Percentiles rank a stretch among this genome's conserved stretches.
Evolutionary conservation across 2,329 filamentous ascomycete genomes (phyloP).

Genomic region (Claviceps humidiphila): DNA sequence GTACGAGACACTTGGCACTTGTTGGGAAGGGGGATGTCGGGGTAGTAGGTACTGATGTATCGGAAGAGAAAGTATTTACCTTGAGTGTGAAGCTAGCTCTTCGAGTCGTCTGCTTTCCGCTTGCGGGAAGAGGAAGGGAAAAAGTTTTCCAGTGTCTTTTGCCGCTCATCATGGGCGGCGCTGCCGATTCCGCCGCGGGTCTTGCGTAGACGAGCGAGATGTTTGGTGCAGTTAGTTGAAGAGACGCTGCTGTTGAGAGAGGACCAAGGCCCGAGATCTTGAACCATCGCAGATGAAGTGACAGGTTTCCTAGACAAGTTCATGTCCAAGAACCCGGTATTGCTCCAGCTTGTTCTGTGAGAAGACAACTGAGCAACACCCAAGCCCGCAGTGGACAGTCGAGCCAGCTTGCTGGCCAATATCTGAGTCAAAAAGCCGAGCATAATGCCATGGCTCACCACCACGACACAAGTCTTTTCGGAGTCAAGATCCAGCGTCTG

Average conservation of each 20-base stretch:
- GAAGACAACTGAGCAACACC: neutral
- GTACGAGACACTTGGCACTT: constrained; percentile 1
- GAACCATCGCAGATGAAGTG: neutral
- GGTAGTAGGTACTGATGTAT: constrained; percentile 6
- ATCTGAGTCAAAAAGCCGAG: constrained; percentile 55
- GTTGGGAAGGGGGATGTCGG: no score
- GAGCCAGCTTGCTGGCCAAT: constrained; percentile 41
- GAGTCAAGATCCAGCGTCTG: constrained; percentile 2
- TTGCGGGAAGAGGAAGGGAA: constrained; percentile 37
- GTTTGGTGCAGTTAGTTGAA: constrained; percentile 52
- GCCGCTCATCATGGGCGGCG: constrained; percentile 58
- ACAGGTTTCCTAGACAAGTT: constrained; percentile 7
- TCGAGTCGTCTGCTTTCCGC: constrained; percentile 1
- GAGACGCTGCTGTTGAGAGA: constrained; percentile 9
- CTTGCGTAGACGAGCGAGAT: constrained; percentile 62
- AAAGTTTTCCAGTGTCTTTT: constrained; percentile 65
- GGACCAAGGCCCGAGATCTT: constrained; percentile 11
- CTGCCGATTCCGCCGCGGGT: constrained; percentile 75
- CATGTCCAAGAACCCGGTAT: constrained; percentile 35
- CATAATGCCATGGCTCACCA: constrained; percentile 68
- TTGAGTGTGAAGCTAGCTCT: constrained; percentile 5
- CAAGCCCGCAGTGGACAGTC: neutral
- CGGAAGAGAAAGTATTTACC: constrained; percentile 23
- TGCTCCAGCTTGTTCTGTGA: constrained; percentile 30
- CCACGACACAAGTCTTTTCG: constrained; percentile 40